Conservation (phyloP, 1,284 basidiomycete genomes). For the Cryptococcus sp. region DNA sequence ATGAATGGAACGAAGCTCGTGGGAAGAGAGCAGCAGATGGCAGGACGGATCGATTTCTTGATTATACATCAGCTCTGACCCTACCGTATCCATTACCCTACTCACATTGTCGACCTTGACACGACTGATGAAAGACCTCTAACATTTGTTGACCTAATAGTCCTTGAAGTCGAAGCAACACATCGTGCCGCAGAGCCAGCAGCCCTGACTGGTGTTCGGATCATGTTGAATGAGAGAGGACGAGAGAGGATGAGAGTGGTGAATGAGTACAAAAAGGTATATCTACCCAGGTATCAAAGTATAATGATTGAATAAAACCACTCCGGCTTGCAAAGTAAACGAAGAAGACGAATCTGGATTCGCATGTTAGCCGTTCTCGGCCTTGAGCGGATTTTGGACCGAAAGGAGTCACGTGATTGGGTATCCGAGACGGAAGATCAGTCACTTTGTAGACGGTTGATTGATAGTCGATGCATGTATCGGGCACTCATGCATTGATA, state of each 20-base stretch:
- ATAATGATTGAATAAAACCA: too few species aligned
- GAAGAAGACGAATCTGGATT: too few species aligned
- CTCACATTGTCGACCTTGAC: neutral
- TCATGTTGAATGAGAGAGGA: slow-evolving; percentile 1
- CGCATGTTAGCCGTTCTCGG: too few species aligned
- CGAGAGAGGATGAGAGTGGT: neutral
- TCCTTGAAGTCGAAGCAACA: neutral
- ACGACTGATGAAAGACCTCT: neutral
- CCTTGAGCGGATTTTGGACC: too few species aligned
- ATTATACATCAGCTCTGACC: too few species aligned
- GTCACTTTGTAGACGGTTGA: too few species aligned
- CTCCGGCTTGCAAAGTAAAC: too few species aligned
- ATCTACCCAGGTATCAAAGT: neutral
- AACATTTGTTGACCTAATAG: neutral
- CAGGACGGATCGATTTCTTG: neutral
- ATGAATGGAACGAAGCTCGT: slow-evolving; percentile 31
- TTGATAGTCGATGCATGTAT: too few species aligned
- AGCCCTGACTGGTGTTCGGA: neutral
- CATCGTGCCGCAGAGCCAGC: neutral
- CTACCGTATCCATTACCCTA: neutral
- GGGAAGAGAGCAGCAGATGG: neutral
- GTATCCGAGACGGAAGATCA: too few species aligned
- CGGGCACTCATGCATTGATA: too few species aligned
- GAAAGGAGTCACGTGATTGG: too few species aligned
- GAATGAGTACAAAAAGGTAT: neutral